Conservation (phyloP, 2,329 filamentous ascomycete species). For the Huntiella savannae region DNA sequence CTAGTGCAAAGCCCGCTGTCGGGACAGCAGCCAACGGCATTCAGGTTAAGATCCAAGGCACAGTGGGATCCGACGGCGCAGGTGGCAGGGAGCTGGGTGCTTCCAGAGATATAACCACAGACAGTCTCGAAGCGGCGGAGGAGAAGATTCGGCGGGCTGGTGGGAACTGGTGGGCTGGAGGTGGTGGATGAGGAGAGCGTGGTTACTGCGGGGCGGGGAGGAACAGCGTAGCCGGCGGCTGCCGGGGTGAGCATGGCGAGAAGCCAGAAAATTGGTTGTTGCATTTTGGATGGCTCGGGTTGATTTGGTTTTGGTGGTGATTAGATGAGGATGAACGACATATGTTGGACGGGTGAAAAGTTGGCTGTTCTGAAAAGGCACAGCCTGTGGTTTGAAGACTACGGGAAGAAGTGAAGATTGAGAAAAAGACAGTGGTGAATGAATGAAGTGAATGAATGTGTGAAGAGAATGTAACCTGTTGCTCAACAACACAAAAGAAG, state of each 20-base stretch:
- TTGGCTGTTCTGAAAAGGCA: background rate
- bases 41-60: slow-evolving; percentile 29
- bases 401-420: background rate
- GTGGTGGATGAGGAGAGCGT: slow-evolving; percentile 4
- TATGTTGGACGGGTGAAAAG: background rate
- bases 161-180: background rate
- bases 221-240: slow-evolving; percentile 21
- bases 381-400: background rate
- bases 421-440: background rate
- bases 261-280: slow-evolving; percentile 19
- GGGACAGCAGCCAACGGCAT: slow-evolving; percentile 37
- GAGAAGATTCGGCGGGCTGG: slow-evolving; percentile 50
- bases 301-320: background rate
- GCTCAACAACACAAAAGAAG: background rate
- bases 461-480: too few species aligned
- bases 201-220: slow-evolving; percentile 19
- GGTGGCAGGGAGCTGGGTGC: slow-evolving; percentile 33
- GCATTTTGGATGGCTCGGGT: slow-evolving; percentile 14
- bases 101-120: slow-evolving; percentile 37
- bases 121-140: slow-evolving; percentile 57
- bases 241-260: slow-evolving; percentile 19
- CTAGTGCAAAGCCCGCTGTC: slow-evolving; percentile 30
- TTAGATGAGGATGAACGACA: background rate
- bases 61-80: slow-evolving; percentile 40
- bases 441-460: too few species aligned